These are phyloP conservation scores for Hortiboletus campestris DNA, from an alignment of 768 basidiomycete genomes.

Conservation along the genomic window DNA sequence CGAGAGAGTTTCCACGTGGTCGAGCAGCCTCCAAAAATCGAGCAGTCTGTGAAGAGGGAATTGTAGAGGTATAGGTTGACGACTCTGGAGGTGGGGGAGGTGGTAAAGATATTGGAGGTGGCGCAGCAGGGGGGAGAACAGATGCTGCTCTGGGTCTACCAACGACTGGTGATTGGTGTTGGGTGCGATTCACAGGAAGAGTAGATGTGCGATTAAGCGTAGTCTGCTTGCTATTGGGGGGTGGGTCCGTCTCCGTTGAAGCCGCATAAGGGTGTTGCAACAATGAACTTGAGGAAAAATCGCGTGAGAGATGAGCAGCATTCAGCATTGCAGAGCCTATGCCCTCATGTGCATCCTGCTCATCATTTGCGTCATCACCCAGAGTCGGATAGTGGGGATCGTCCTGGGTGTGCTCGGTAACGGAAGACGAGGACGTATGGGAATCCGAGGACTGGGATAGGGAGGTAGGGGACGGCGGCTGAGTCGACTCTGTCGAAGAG, in stretches of 20 bases:
- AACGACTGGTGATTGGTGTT: slow-evolving; percentile 21
- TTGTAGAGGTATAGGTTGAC: slow-evolving; percentile 25
- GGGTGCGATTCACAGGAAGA: slow-evolving; percentile 30
- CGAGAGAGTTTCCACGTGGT: slow-evolving; percentile 47
- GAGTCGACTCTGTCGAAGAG: slow-evolving; percentile 37
- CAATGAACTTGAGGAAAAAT: slow-evolving; percentile 24
- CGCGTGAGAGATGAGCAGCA: slow-evolving; percentile 29
- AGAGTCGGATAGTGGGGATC: slow-evolving; percentile 26
- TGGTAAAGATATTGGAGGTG: slow-evolving; percentile 59
- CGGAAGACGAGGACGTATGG: slow-evolving; percentile 47
- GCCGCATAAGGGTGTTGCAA: slow-evolving; percentile 52
- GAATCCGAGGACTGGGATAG: slow-evolving; percentile 45
- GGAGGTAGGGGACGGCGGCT: slow-evolving; percentile 37
- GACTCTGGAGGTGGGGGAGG: slow-evolving; percentile 55
- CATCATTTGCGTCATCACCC: slow-evolving; percentile 27
- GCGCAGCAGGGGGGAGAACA: slow-evolving; percentile 60
- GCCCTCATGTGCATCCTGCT: slow-evolving; percentile 40
- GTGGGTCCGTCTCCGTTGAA: slow-evolving; percentile 37
- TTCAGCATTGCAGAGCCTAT: slow-evolving; percentile 47
- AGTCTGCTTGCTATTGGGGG: slow-evolving; percentile 21
- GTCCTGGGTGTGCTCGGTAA: slow-evolving; percentile 39
- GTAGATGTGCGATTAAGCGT: slow-evolving; percentile 37
- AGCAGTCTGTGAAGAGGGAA: slow-evolving; percentile 30
- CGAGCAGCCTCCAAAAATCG: slow-evolving; percentile 39
- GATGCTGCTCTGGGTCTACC: slow-evolving; percentile 55